Evolutionary conservation across 768 basidiomycete genomes (phyloP).

Genomic region (Pholiota conissans): DNA sequence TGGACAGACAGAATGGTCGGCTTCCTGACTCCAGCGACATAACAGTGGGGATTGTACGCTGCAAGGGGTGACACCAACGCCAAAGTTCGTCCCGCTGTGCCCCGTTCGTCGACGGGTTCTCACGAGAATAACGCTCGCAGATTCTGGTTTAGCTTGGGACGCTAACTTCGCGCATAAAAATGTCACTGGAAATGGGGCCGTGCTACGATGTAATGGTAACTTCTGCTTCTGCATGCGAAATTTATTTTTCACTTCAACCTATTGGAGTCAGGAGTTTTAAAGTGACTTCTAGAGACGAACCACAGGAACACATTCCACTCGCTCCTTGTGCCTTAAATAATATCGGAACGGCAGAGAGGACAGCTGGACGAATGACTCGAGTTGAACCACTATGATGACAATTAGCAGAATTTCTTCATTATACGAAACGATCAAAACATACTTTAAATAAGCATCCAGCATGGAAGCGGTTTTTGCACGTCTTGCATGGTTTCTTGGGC

Average conservation of each 20-base stretch:
- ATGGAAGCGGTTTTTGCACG: constrained; percentile 94
- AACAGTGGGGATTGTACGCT: background rate
- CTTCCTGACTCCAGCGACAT: background rate
- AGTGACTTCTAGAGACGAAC: background rate
- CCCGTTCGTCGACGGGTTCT: background rate
- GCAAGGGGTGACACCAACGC: background rate
- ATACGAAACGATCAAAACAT: constrained; percentile 16
- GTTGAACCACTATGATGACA: constrained; percentile 73
- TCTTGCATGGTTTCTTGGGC: constrained; percentile 89
- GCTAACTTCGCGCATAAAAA: no score
- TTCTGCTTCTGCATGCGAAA: no score
- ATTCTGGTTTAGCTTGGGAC: no score
- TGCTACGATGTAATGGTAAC: no score
- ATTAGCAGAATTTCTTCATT: background rate
- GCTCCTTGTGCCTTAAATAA: constrained; percentile 30
- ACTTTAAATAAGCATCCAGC: constrained; percentile 90
- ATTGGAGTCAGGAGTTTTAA: background rate
- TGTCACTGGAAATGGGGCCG: no score
- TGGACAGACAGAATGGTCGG: background rate
- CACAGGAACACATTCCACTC: background rate
- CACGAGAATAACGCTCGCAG: background rate
- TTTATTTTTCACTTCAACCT: no score
- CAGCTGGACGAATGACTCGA: constrained; percentile 89
- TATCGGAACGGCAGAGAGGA: constrained; percentile 86
- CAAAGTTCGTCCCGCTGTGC: background rate